These are phyloP conservation scores for Didymella glomerata DNA, from an alignment of 2,329 filamentous ascomycete species.

Conservation along the genomic window DNA sequence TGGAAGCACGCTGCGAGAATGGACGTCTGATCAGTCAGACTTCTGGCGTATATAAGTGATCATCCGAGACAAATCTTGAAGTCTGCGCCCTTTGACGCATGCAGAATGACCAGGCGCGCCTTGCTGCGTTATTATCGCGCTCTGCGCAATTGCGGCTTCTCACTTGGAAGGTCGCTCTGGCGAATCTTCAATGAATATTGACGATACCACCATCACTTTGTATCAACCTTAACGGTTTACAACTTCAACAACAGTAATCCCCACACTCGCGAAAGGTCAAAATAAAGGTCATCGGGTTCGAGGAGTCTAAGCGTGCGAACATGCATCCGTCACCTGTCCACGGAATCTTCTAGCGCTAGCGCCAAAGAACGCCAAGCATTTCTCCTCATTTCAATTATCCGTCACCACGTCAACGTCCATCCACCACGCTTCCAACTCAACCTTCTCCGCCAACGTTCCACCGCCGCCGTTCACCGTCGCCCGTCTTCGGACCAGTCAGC, in stretches of 20 bases:
- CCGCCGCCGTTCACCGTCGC: constrained; percentile 8
- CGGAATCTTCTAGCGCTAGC: constrained; percentile 16
- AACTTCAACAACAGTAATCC: background rate
- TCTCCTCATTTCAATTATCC: constrained; percentile 29
- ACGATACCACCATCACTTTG: too few species aligned
- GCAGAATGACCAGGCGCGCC: background rate
- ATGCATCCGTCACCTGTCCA: constrained; percentile 2
- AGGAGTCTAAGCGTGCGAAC: background rate
- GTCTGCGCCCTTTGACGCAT: background rate
- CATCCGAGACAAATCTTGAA: background rate
- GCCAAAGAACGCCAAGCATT: background rate
- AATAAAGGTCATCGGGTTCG: background rate
- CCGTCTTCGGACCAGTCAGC: constrained; percentile 21
- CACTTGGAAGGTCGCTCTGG: too few species aligned
- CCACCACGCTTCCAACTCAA: constrained; percentile 12
- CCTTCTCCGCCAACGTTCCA: constrained; percentile 8
- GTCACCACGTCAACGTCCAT: constrained; percentile 25
- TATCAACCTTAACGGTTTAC: background rate
- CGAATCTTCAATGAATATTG: too few species aligned
- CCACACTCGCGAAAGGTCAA: background rate
- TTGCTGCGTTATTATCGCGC: background rate
- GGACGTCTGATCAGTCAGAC: too few species aligned
- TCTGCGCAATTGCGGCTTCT: background rate
- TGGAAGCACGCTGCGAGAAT: too few species aligned
- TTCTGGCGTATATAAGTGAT: too few species aligned